Conservation (phyloP, 768 basidiomycete species). For the Polyporus arcularius region DNA sequence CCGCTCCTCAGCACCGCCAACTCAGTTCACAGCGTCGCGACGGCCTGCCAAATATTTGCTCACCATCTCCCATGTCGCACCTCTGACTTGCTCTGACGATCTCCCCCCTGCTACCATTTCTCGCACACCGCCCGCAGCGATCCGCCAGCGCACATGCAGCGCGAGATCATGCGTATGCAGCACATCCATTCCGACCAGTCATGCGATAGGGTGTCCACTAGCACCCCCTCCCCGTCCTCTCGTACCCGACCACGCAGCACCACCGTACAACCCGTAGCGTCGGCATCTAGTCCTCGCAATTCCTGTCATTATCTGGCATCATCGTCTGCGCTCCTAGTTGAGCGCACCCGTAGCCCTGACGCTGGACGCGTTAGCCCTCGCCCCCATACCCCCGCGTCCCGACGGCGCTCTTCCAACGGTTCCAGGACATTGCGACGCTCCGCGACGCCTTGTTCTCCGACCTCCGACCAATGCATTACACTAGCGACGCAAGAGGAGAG, state of each 20-base stretch:
- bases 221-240: background rate
- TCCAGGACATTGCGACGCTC: background rate
- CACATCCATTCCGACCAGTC: background rate
- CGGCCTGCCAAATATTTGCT: background rate
- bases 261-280: background rate
- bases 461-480: background rate
- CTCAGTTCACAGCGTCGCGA: background rate
- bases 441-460: background rate
- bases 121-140: slow-evolving; percentile 5
- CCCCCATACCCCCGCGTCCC: background rate
- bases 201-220: slow-evolving; percentile 5
- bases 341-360: slow-evolving; percentile 2
- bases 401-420: background rate
- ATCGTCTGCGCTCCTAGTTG: slow-evolving; percentile 4
- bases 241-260: background rate
- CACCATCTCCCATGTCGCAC: slow-evolving; percentile 7
- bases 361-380: slow-evolving; percentile 16
- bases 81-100: background rate
- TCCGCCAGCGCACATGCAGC: slow-evolving; percentile 2
- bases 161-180: slow-evolving; percentile 8
- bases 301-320: slow-evolving; percentile 4
- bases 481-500: background rate
- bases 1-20: slow-evolving; percentile 7
- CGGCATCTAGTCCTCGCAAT: background rate
- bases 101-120: background rate